phyloP scores from a whole-genome alignment of 1,284 basidiomycete species.

The Gastroboletus turbinatus region DNA sequence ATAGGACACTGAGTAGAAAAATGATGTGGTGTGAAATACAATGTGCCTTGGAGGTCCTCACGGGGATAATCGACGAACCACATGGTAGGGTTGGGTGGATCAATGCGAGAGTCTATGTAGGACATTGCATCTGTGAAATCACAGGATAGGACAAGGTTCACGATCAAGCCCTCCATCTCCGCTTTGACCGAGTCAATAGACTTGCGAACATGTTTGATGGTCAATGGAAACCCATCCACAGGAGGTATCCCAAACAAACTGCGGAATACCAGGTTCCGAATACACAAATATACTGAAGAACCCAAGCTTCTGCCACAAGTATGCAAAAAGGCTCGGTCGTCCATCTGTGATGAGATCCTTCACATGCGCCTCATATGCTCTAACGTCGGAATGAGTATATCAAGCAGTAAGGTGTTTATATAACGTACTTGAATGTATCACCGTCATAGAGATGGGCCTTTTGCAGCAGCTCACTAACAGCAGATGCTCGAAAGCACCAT shows the following conservation, averaged over 20 bases:
- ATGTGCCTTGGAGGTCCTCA: slow-evolving; percentile 1
- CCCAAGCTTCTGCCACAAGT: slow-evolving; percentile 1
- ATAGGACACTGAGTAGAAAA: too few species aligned
- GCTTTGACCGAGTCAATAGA: too few species aligned
- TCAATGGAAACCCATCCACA: not conserved
- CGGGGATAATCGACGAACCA: slow-evolving; percentile 5
- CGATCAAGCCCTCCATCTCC: too few species aligned
- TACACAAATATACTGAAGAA: slow-evolving; percentile 1
- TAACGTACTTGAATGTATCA: not conserved
- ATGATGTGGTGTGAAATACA: too few species aligned
- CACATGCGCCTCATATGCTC: not conserved
- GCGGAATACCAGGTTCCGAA: not conserved
- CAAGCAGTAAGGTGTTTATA: fast-evolving
- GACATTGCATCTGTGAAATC: not conserved
- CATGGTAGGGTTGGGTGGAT: not conserved
- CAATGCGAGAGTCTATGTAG: slow-evolving; percentile 4
- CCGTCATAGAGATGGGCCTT: not conserved
- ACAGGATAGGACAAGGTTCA: too few species aligned
- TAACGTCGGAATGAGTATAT: not conserved
- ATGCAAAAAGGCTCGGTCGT: not conserved
- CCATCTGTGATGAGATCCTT: not conserved
- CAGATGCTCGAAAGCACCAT: not conserved
- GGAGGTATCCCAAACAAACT: slow-evolving; percentile 4
- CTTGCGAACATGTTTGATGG: too few species aligned
- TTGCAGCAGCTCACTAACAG: not conserved